Evolutionary conservation across 2,329 filamentous ascomycete species (phyloP).

Genomic region (Ambrosiella xylebori): DNA sequence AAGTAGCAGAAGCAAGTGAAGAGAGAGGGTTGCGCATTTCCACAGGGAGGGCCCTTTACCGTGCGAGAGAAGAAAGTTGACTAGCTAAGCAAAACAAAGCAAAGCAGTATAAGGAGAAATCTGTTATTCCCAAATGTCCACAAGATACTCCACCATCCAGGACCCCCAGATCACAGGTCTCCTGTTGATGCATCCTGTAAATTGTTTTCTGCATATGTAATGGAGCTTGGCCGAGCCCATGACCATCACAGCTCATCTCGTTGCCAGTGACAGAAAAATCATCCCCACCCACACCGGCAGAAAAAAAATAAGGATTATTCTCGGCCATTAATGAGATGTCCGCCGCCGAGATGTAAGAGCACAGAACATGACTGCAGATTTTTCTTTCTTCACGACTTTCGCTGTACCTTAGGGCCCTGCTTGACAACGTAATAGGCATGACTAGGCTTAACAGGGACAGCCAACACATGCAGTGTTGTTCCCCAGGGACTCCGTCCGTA

Average conservation of each 20-base stretch:
- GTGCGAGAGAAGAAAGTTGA: too few species aligned
- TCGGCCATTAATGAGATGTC: background rate
- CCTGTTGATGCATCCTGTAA: too few species aligned
- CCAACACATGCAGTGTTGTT: background rate
- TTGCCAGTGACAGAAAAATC: background rate
- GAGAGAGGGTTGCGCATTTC: too few species aligned
- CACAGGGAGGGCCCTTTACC: too few species aligned
- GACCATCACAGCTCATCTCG: background rate
- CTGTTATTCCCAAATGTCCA: too few species aligned
- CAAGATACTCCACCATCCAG: too few species aligned
- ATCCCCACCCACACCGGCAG: background rate
- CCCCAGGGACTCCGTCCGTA: too few species aligned
- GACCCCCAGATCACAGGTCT: too few species aligned
- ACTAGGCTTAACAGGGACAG: constrained; percentile 9
- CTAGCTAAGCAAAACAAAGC: too few species aligned
- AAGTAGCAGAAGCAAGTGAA: too few species aligned
- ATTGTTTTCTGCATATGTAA: background rate
- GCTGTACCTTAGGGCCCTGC: background rate
- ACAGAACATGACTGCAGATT: background rate
- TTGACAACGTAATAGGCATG: constrained; percentile 1
- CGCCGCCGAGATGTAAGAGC: background rate
- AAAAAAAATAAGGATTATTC: background rate
- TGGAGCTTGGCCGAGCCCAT: background rate
- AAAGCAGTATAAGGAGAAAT: too few species aligned
- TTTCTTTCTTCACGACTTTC: background rate